A percentile compares a stretch with the other conserved stretches of the same genome.
Evolutionary conservation across 139 green algal species (phyloP).

Genomic region (Chlorella sorokiniana): DNA sequence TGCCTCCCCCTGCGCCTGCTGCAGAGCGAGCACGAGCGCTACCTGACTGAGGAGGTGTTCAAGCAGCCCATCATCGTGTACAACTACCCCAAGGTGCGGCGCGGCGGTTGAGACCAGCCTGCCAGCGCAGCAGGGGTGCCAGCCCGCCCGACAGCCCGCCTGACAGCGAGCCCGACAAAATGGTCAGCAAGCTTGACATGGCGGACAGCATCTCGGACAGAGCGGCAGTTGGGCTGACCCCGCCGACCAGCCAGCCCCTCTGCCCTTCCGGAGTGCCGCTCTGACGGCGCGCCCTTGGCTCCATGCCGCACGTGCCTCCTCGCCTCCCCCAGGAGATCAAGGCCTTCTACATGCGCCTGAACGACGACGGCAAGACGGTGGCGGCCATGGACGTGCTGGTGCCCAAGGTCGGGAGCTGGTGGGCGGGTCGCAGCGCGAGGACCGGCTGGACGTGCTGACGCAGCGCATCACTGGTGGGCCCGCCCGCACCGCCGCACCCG

Average conservation of each 20-base stretch:
- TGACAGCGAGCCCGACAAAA: no score
- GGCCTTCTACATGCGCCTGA: constrained; percentile 99
- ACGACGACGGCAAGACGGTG: constrained; percentile 96
- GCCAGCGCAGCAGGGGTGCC: no score
- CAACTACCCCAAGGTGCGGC: constrained; percentile 89
- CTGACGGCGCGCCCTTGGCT: no score
- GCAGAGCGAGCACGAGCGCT: constrained; percentile 92
- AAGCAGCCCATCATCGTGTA: constrained; percentile 95
- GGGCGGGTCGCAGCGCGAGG: constrained; percentile 90
- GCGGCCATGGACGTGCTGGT: constrained; percentile 99
- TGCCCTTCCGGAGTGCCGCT: no score
- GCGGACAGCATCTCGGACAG: no score
- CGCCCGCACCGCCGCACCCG: not conserved
- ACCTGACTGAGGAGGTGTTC: constrained; percentile 93
- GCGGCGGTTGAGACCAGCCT: no score
- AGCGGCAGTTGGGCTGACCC: no score
- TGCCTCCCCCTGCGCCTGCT: not conserved
- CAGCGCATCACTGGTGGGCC: constrained; percentile 58
- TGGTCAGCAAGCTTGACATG: no score
- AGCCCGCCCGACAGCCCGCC: no score
- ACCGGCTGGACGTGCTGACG: constrained; percentile 78
- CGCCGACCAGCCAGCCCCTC: no score
- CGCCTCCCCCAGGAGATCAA: no score
- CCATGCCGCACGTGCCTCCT: no score
- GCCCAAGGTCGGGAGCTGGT: constrained; percentile 92